Evolutionary conservation across 352 stramenopile species (phyloP).

Genomic region (Pythium chondricola): DNA sequence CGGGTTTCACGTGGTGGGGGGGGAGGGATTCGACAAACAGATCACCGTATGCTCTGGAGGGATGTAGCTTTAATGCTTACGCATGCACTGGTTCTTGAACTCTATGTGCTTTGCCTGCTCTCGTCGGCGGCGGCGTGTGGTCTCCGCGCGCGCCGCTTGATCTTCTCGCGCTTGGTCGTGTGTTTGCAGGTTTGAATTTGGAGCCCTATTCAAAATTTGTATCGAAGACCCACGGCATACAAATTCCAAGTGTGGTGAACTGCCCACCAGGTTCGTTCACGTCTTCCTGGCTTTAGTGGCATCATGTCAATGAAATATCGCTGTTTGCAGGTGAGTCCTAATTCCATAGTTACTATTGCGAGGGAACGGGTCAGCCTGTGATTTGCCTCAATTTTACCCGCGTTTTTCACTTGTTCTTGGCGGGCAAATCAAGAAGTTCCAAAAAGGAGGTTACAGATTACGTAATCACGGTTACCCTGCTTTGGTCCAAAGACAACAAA

Average conservation of each 20-base stretch:
- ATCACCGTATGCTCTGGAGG: too few species aligned
- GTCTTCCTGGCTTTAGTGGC: neutral
- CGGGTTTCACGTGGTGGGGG: neutral
- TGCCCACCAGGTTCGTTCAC: neutral
- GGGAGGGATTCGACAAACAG: too few species aligned
- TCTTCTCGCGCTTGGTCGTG: slow-evolving; percentile 18
- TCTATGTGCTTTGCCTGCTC: too few species aligned
- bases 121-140: too few species aligned
- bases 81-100: slow-evolving; percentile 30
- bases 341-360: neutral
- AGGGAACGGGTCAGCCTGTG: slow-evolving; percentile 34
- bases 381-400: slow-evolving; percentile 34
- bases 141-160: neutral
- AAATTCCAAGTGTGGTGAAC: slow-evolving; percentile 25
- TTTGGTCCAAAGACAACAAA: neutral
- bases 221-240: slow-evolving; percentile 17
- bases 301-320: neutral
- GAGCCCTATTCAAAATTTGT: slow-evolving; percentile 32
- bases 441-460: neutral
- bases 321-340: neutral
- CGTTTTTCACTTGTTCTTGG: slow-evolving; percentile 26
- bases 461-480: neutral
- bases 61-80: too few species aligned
- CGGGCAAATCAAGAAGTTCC: neutral
- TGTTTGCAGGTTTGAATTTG: slow-evolving; percentile 36